Base-by-base conservation (phyloP, 75 land plant species). In the Selaginella tamariscina region DNA sequence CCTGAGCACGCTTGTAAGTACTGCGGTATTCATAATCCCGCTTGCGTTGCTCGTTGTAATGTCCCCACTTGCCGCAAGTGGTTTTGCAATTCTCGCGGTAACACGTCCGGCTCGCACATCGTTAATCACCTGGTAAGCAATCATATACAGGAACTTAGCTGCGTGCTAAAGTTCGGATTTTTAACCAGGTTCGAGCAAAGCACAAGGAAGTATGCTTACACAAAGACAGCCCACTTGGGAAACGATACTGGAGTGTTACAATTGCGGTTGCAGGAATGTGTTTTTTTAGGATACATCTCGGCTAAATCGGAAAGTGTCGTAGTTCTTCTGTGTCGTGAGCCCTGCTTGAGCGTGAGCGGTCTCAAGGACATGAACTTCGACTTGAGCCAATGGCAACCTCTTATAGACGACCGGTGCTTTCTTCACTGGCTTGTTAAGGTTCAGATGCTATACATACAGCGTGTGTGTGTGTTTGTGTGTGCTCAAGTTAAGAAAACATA, bases 291-390 rank as follows among this genome's bases (percentile, higher is more conserved):
- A 21, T 95, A 89, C 59, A 95, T 95, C 30, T 86, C 99, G 68
- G 92, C 99, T 9, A 95, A 87, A 72, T 79, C 99, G 64, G 99
- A 95, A 56, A 95, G 96, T 66, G 99, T 95, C 55, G 97, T 95
- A 39, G 99, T 95, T 15, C 84, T 95, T 1, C 79, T 95, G 9
- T 91, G 99, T 56, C 68, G 97, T 33, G 99, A 91, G 69, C 99
- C 99, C 70, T 91, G 97, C 73, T 71, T 95, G 70, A 91, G 78
- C 78, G 86, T 82, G 0, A 92, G 88, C 75, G 99, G 94, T n/a
- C 63, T 95, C 80, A 95, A 95, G 66, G 99, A 95, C 70, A 95
- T 95, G 99, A 95, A 95, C 32, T 95, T 95, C 89, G 99, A 95
- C 69, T 66, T 91, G 2, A 88, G 92, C 74, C 92, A 90, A 66